A percentile compares a stretch with the other conserved stretches of the same genome.
These are phyloP conservation scores for Camellia oleifera DNA, from an alignment of 179 eudicot genomes.

Conservation along the genomic window DNA sequence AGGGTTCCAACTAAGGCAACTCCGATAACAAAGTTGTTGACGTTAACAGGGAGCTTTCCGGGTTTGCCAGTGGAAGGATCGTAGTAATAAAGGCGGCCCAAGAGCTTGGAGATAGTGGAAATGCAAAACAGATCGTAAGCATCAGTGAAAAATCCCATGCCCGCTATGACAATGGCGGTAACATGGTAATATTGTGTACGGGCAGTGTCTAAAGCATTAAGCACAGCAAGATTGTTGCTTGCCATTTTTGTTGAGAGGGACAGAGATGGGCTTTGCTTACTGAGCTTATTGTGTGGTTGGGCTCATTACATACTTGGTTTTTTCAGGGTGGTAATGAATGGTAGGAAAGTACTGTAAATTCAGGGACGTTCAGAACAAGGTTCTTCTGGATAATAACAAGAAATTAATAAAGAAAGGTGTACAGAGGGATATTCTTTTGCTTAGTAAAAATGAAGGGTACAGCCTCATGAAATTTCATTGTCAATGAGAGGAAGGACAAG, in stretches of 20 bases:
- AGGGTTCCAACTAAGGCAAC: constrained; percentile 41
- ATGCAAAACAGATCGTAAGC: constrained; percentile 42
- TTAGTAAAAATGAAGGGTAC: no score
- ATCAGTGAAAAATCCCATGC: constrained; percentile 46
- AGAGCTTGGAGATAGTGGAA: constrained; percentile 33
- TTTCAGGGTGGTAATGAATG: neutral
- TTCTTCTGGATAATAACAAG: no score
- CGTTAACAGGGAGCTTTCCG: constrained; percentile 27
- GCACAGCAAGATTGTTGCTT: constrained; percentile 26
- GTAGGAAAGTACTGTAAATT: neutral
- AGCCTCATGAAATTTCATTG: no score
- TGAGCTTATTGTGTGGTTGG: neutral
- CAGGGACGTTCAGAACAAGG: constrained; percentile 6
- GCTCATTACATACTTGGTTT: neutral
- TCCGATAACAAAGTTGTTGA: constrained; percentile 33
- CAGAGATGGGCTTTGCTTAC: neutral
- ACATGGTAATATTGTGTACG: constrained; percentile 36
- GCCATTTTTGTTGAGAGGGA: constrained; percentile 12
- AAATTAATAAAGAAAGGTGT: no score
- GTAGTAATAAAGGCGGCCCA: constrained; percentile 38
- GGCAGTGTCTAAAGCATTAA: constrained; percentile 36
- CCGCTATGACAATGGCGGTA: constrained; percentile 35
- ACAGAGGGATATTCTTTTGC: no score
- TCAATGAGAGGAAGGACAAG: no score
- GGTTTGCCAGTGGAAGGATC: constrained; percentile 16